phyloP scores from a whole-genome alignment of 2,329 filamentous ascomycete genomes.

The Exserohilum turcica region DNA sequence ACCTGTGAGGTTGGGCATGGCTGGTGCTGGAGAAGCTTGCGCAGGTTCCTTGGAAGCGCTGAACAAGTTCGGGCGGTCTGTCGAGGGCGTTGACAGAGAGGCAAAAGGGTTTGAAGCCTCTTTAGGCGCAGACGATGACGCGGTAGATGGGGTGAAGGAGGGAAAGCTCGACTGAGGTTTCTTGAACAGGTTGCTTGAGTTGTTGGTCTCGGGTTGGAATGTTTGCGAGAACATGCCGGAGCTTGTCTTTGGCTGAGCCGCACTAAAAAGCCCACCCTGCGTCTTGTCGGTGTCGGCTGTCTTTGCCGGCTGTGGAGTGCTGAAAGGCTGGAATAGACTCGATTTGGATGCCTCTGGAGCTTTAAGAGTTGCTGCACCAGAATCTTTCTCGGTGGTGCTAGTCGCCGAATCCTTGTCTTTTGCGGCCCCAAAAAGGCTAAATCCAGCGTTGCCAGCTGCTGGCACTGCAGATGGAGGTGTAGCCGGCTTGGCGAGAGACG shows the following conservation, averaged over 20 bases:
- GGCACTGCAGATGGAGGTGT: slow-evolving; percentile 13
- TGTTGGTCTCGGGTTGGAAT: slow-evolving; percentile 20
- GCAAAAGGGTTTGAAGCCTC: slow-evolving; percentile 25
- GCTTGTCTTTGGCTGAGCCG: slow-evolving; percentile 28
- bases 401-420: slow-evolving; percentile 17
- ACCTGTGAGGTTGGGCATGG: slow-evolving; percentile 21
- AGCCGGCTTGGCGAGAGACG: slow-evolving; percentile 21
- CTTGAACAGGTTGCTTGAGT: slow-evolving; percentile 15
- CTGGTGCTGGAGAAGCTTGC: slow-evolving; percentile 14
- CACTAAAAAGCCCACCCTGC: slow-evolving; percentile 22
- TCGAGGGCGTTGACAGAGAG: slow-evolving; percentile 18
- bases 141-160: slow-evolving; percentile 11
- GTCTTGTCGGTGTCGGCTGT: slow-evolving; percentile 19
- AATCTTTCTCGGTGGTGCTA: slow-evolving; percentile 9
- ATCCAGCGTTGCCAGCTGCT: slow-evolving; percentile 13
- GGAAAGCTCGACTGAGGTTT: slow-evolving; percentile 17
- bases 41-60: slow-evolving; percentile 19
- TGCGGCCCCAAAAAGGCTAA: slow-evolving; percentile 22
- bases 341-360: slow-evolving; percentile 22
- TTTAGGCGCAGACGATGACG: slow-evolving; percentile 6
- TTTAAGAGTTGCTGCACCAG: slow-evolving; percentile 10
- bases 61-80: slow-evolving; percentile 22
- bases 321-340: slow-evolving; percentile 29
- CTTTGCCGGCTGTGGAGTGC: slow-evolving; percentile 31
- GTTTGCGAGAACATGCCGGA: slow-evolving; percentile 27